Conservation (phyloP, 768 basidiomycete species). For the Rhodotorula graminis region DNA sequence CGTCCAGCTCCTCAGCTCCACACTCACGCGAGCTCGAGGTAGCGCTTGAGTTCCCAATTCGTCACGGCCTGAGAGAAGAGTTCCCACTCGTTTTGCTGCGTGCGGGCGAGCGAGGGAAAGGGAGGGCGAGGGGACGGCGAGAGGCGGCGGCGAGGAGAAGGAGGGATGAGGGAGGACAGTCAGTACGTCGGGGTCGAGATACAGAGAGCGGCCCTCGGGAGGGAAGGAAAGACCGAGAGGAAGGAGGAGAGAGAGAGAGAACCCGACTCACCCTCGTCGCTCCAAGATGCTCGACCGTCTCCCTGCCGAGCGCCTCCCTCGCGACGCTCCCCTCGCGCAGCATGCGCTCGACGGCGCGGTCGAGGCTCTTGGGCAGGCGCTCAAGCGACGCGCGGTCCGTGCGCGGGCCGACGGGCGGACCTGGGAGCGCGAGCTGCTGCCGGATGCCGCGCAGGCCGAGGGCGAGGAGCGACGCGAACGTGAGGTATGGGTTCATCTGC, state of each 20-base stretch:
- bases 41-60: constrained; percentile 40
- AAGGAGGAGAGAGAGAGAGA: constrained; percentile 84
- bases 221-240: not conserved
- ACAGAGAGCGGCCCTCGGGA: too few species aligned
- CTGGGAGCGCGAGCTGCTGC: constrained; percentile 63
- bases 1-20: too few species aligned
- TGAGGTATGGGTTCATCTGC: constrained; percentile 75
- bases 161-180: not conserved
- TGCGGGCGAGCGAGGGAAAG: not conserved
- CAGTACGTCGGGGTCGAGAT: not conserved
- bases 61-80: constrained; percentile 24
- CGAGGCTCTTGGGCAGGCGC: constrained; percentile 73
- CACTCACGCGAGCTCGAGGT: constrained; percentile 38
- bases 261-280: constrained; percentile 70
- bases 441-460: constrained; percentile 83
- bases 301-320: constrained; percentile 70
- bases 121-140: too few species aligned
- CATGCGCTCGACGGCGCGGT: constrained; percentile 74
- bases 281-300: constrained; percentile 89
- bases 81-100: constrained; percentile 30
- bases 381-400: constrained; percentile 54
- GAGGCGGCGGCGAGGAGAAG: too few species aligned
- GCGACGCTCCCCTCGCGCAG: constrained; percentile 72
- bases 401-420: constrained; percentile 58
- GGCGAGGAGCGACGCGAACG: constrained; percentile 78